Evolutionary conservation across 108 stramenopile species (phyloP).

Genomic region (Cylindrotheca fusiformis): DNA sequence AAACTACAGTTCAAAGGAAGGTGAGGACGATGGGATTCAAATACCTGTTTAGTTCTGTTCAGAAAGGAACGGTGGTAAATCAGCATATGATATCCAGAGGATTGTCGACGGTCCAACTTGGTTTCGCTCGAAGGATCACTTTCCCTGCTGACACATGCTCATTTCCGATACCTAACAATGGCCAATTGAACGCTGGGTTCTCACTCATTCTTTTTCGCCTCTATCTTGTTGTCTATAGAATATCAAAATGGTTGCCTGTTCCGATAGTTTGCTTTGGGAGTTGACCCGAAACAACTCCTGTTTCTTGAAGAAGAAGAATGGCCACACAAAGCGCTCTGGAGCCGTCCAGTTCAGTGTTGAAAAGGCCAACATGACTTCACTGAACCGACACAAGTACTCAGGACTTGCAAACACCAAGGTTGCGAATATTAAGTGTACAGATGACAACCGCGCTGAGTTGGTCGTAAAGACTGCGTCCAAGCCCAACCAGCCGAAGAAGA

Average conservation of each 20-base stretch:
- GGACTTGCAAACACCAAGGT: slow-evolving; percentile 92
- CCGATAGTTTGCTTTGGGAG: slow-evolving; percentile 92
- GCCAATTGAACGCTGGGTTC: too few relatives aligned
- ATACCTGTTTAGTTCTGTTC: too few relatives aligned
- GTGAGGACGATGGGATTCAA: too few relatives aligned
- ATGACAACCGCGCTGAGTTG: slow-evolving; percentile 72
- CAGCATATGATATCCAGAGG: too few relatives aligned
- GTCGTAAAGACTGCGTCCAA: slow-evolving; percentile 85
- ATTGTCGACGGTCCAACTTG: too few relatives aligned
- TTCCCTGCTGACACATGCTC: too few relatives aligned
- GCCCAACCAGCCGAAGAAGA: slow-evolving; percentile 60
- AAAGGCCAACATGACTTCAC: slow-evolving; percentile 83
- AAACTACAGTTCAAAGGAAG: too few relatives aligned
- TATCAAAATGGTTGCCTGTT: slow-evolving; percentile 73
- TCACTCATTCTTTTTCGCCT: slow-evolving; percentile 1
- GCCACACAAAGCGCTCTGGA: slow-evolving; percentile 86
- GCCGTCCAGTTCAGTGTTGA: slow-evolving; percentile 81
- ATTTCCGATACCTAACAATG: too few relatives aligned
- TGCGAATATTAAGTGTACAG: slow-evolving; percentile 61
- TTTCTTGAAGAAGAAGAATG: slow-evolving; percentile 92
- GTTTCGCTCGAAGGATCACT: too few relatives aligned
- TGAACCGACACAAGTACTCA: slow-evolving; percentile 91
- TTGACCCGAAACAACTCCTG: slow-evolving; percentile 81
- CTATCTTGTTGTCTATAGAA: neutral
- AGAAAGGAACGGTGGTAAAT: too few relatives aligned